Percentiles rank a stretch among this genome's conserved stretches.
phyloP scores from a whole-genome alignment of 2,329 filamentous ascomycete genomes.

The Penicillium concentricum region DNA sequence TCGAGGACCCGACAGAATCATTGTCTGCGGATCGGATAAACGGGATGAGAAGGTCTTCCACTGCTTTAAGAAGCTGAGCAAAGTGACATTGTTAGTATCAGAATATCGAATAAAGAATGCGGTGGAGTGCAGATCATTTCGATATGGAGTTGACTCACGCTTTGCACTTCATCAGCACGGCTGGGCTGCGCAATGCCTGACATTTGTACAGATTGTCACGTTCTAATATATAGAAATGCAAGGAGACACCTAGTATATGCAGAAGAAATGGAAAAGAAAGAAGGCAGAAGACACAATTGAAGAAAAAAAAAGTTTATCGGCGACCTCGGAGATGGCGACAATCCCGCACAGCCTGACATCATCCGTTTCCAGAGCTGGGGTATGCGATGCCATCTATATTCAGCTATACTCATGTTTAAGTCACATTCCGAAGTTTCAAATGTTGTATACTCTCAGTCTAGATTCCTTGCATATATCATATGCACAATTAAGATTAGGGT shows the following conservation, averaged over 20 bases:
- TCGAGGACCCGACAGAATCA: conserved; percentile 17
- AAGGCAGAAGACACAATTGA: background rate
- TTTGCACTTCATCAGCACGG: conserved; percentile 44
- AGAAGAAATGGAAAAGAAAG: background rate
- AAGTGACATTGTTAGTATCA: background rate
- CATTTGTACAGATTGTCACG: conserved; percentile 19
- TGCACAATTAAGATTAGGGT: background rate
- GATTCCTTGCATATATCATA: background rate
- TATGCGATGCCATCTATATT: background rate
- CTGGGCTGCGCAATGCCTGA: conserved; percentile 20
- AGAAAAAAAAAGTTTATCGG: conserved; percentile 16
- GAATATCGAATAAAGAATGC: background rate
- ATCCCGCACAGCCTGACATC: conserved; percentile 23
- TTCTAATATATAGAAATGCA: background rate
- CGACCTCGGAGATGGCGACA: conserved; percentile 24
- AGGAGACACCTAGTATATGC: background rate
- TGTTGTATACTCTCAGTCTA: background rate
- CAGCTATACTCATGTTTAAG: background rate
- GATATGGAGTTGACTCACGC: conserved; percentile 32
- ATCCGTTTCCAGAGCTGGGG: conserved; percentile 4
- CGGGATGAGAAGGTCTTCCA: conserved; percentile 45
- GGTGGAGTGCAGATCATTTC: conserved; percentile 1
- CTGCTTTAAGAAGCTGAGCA: conserved; percentile 38
- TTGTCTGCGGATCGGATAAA: conserved; percentile 47
- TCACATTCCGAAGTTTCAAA: background rate